Conservation (phyloP, 139 green algal species). For the Deuterostichococcus epilithicus region DNA sequence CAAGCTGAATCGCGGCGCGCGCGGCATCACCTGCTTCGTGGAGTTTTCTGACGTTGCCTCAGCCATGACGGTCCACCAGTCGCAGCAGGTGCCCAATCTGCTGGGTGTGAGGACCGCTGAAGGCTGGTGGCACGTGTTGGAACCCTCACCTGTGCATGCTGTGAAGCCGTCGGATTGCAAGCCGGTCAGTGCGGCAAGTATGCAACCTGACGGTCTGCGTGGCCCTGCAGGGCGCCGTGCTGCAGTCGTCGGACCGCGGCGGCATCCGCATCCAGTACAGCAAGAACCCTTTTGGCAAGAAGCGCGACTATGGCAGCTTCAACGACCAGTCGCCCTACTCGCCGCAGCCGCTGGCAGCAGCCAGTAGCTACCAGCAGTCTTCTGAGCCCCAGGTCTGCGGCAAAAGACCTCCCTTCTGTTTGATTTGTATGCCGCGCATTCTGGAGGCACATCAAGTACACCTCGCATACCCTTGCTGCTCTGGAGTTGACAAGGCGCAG, state of each 20-base stretch:
- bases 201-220: not conserved
- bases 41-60: constrained; percentile 74
- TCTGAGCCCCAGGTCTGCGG: not conserved
- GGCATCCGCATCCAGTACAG: constrained; percentile 85
- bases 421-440: too few relatives aligned
- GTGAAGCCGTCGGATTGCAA: constrained; percentile 1
- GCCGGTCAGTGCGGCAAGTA: not conserved
- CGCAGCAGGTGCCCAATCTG: constrained; percentile 46
- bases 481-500: too few relatives aligned
- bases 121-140: too few relatives aligned
- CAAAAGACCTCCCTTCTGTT: too few relatives aligned
- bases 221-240: constrained; percentile 49
- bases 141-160: not conserved
- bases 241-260: constrained; percentile 73
- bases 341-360: not conserved
- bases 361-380: too few relatives aligned
- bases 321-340: constrained; percentile 1
- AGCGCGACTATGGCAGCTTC: constrained; percentile 51
- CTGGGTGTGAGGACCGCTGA: too few relatives aligned
- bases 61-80: constrained; percentile 65
- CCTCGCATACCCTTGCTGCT: too few relatives aligned
- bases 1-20: constrained; percentile 66
- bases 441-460: too few relatives aligned
- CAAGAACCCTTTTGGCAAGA: constrained; percentile 88
- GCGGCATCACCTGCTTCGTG: constrained; percentile 76